phyloP scores from a whole-genome alignment of 306 rosid species.

The Pyrus betulifolia region DNA sequence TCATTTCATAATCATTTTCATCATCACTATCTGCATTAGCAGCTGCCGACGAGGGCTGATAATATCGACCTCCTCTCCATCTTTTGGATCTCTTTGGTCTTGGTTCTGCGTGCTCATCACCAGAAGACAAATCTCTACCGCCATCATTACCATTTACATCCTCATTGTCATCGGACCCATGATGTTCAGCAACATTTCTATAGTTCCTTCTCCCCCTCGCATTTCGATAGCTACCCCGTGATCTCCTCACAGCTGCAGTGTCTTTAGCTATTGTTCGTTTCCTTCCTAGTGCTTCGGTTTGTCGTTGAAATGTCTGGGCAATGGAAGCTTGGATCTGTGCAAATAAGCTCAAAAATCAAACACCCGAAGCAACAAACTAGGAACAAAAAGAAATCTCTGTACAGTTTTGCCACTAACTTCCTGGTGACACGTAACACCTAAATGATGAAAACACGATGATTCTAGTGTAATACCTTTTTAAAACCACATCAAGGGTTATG shows the following conservation, averaged over 20 bases:
- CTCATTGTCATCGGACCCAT: slow-evolving; percentile 50
- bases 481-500: neutral
- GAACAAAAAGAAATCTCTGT: slow-evolving; percentile 8
- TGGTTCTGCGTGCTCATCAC: slow-evolving; percentile 49
- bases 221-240: slow-evolving; percentile 42
- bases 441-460: neutral
- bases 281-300: slow-evolving; percentile 58
- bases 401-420: neutral
- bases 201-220: slow-evolving; percentile 42
- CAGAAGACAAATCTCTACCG: slow-evolving; percentile 51
- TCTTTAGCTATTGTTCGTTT: slow-evolving; percentile 49
- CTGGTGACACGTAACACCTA: neutral
- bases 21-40: slow-evolving; percentile 45
- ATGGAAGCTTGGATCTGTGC: slow-evolving; percentile 67
- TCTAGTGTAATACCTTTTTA: neutral
- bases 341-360: slow-evolving; percentile 7
- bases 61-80: slow-evolving; percentile 45
- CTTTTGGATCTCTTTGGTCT: slow-evolving; percentile 40
- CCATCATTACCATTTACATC: slow-evolving; percentile 48
- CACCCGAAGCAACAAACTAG: slow-evolving; percentile 8
- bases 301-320: slow-evolving; percentile 53
- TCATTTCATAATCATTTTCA: slow-evolving; percentile 44
- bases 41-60: slow-evolving; percentile 38
- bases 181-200: slow-evolving; percentile 36
- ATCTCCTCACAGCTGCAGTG: slow-evolving; percentile 45